A percentile compares a stretch with the other conserved stretches of the same genome.
Evolutionary conservation across 2,329 filamentous ascomycete species (phyloP).

Genomic region (Nemania diffusa): DNA sequence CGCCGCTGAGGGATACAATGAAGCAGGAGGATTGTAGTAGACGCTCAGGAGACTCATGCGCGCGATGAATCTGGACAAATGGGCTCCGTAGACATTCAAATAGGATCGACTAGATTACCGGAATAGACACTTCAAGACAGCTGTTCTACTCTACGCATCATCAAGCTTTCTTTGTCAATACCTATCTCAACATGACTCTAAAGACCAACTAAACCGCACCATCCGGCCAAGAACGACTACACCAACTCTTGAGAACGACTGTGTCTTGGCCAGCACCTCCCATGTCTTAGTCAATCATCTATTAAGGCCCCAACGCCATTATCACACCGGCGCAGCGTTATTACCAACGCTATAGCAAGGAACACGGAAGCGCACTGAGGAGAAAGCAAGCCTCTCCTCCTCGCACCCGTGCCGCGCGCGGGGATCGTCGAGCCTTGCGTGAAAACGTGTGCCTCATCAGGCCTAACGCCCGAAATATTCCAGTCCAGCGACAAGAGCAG

Average conservation of each 20-base stretch:
- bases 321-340: constrained; percentile 18
- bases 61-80: not conserved
- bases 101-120: not conserved
- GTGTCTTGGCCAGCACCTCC: constrained; percentile 16
- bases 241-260: constrained; percentile 11
- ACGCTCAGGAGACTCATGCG: not conserved
- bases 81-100: constrained; percentile 11
- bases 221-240: constrained; percentile 21
- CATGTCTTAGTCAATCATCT: constrained; percentile 21
- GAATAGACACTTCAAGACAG: not conserved
- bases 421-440: not conserved
- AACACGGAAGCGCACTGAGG: not conserved
- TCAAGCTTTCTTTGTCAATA: not conserved
- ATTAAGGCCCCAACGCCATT: not conserved
- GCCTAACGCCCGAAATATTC: not conserved
- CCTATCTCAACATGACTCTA: not conserved
- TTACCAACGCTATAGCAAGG: constrained; percentile 22
- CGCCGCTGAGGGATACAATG: not conserved
- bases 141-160: not conserved
- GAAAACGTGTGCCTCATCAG: not conserved
- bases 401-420: constrained; percentile 2
- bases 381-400: constrained; percentile 14
- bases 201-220: not conserved
- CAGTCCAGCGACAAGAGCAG: not conserved
- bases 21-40: not conserved